Evolutionary conservation across 1,139 yeast genomes (phyloP).

Genomic region (Yamadazyma dushanensis): DNA sequence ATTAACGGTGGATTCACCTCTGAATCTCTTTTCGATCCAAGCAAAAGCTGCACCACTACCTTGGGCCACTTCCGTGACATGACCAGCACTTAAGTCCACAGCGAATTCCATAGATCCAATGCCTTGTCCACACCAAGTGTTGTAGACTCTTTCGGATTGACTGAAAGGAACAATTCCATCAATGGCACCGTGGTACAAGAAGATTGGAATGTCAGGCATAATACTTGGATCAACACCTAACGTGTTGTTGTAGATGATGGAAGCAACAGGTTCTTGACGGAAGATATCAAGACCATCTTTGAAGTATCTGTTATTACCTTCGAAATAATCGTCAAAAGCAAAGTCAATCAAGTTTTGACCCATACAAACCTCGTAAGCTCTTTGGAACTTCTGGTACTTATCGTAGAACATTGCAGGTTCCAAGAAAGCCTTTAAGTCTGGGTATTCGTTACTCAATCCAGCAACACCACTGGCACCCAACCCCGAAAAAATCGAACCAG

Average conservation of each 20-base stretch:
- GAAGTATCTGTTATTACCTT: conserved; percentile 19
- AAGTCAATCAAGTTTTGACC: conserved; percentile 13
- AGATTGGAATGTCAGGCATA: conserved; percentile 33
- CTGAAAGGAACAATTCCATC: conserved; percentile 31
- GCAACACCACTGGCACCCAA: conserved; percentile 27
- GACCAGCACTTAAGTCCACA: conserved; percentile 27
- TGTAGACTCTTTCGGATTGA: conserved; percentile 25
- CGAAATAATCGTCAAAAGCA: conserved; percentile 16
- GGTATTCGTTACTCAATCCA: conserved; percentile 31
- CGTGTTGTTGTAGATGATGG: conserved; percentile 22
- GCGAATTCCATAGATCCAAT: conserved; percentile 31
- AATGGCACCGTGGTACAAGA: conserved; percentile 31
- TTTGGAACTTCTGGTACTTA: conserved; percentile 13
- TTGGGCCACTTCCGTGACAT: conserved; percentile 23
- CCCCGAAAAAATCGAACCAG: conserved; percentile 29
- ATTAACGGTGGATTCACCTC: conserved; percentile 24
- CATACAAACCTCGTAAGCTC: conserved; percentile 19
- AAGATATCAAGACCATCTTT: conserved; percentile 20
- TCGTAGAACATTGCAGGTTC: conserved; percentile 15
- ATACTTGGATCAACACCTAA: conserved; percentile 17
- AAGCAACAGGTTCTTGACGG: conserved; percentile 13
- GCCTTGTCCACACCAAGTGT: conserved; percentile 34
- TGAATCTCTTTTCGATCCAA: conserved; percentile 23
- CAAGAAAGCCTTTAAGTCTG: conserved; percentile 16
- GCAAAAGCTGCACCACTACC: conserved; percentile 34